Base-by-base conservation (phyloP, 805 yeast species). In the Saccharomycopsis malanga region DNA sequence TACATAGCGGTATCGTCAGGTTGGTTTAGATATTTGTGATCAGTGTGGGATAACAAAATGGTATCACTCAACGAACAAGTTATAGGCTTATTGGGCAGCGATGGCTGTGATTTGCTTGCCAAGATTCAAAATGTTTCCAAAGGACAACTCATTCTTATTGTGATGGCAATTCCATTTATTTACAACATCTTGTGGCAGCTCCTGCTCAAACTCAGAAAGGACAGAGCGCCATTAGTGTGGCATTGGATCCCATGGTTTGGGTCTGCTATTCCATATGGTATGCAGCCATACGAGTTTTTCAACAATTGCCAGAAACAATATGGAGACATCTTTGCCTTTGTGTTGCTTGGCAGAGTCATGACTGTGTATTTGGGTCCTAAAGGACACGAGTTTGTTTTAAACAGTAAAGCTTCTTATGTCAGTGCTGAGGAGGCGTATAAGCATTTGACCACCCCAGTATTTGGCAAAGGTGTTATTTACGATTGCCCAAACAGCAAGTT, bases 371-470 rank as follows among this genome's bases (percentile, higher is more conserved):
- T 93, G 58, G 98, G 98, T 42, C 97, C 98, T 57, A 86, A 86
- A 67, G 98, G 98, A 56, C 96, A 93, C 66, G 98, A 93, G 64
- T 89, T 93, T 62, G 87, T 91, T 39, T 79, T 93, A 57, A 93
- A 93, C 66, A 87, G 96, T 37, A 89, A 86, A 67, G 72, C 84
- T 45, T 77, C 81, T 25, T 95, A 87, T 58, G 98, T 89, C 21
- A 81, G 88, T 42, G 98, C 98, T 41, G 98, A 93, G 64, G 97
- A 85, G 42, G 98, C 97, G 34, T 93, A 93, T 70, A 74, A 82
- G 53, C 96, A 89, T 63, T 74, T 93, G 66, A 93, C 98, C n/a
- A 91, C 98, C n/a, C 98, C 98, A 12, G 96, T 88, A 14, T 93
- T 93, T 57, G 98, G 98, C 58, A 80, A 88, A 61, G 98, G 98